Conservation (phyloP, 306 rosid genomes). For the Hippophae rhamnoides region DNA sequence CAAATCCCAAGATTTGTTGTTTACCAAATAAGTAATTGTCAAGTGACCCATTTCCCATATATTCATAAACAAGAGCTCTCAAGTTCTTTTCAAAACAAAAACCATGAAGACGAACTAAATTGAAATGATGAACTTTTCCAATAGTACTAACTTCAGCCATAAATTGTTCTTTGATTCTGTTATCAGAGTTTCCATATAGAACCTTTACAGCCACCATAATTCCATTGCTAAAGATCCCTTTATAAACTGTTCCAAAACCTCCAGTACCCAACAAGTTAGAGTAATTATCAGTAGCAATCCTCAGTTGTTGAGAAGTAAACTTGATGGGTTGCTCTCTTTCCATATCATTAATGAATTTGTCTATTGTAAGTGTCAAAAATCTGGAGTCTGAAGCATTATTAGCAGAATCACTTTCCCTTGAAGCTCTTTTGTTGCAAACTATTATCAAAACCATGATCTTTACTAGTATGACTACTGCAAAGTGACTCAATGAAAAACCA, state of each 20-base stretch:
- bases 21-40: conserved; percentile 32
- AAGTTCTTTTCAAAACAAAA: conserved; percentile 33
- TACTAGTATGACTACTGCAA: conserved; percentile 19
- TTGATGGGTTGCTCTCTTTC: conserved; percentile 35
- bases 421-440: conserved; percentile 2
- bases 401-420: neutral
- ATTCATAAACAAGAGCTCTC: conserved; percentile 43
- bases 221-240: conserved; percentile 29
- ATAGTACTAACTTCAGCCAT: conserved; percentile 37
- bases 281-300: conserved; percentile 31
- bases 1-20: conserved; percentile 16
- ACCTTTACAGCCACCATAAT: conserved; percentile 38
- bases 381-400: neutral
- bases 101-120: conserved; percentile 33
- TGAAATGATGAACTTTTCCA: conserved; percentile 35
- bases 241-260: conserved; percentile 36
- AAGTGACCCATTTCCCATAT: conserved; percentile 36
- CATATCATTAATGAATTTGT: conserved; percentile 27
- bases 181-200: conserved; percentile 16
- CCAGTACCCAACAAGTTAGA: conserved; percentile 35
- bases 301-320: conserved; percentile 19
- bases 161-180: conserved; percentile 32
- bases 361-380: conserved; percentile 19
- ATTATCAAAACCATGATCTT: conserved; percentile 13
- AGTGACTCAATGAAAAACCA: neutral